Evolutionary conservation across 495 filamentous ascomycete genomes (phyloP), one percentile per base, ranked within the genome.

Genomic region (Beverwykella pulmonaria): DNA sequence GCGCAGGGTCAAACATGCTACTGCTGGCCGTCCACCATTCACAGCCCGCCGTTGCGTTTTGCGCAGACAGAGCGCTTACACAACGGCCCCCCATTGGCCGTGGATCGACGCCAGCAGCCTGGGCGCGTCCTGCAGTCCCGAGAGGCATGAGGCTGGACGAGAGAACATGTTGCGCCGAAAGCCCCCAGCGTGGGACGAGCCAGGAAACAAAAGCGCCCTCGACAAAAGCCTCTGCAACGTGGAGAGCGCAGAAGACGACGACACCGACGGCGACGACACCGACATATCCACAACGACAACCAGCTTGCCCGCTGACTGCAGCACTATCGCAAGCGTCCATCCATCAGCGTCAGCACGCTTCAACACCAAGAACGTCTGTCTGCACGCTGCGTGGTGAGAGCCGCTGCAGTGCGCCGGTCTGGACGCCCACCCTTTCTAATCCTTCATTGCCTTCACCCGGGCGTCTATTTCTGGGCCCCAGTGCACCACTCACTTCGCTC

Each of bases 401-500:
- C 52, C 26, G 52, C 52, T 30, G 26, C 17, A 32, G 6, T 6
- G 23, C 52, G 19, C 46, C 27, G 65, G 65, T 52, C 63, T 63
- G 60, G 68, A 71, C 63, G 68, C 68, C 32, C 52, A 46, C 32
- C 22, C 41, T 59, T 63, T 62, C 63, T 58, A 66, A 70, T 70
- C 63, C 52, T 68, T 63, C 63, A 68, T 63, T 68, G 65, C 59
- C 41, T 68, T 71, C 62, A 44, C 58, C 73, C 73, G 70, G 75
- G 75, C 75, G 75, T 71, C 72, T 77, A 77, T 77, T 77, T 70
- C 65, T 63, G 71, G 68, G 68, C 65, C 41, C 39, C 39, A n/a
- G 8, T 44, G 17, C 39, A 49, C 57, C 58, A 57, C 32, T 22
- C 29, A 58, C 57, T 57, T 47, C 53, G 47, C n/a, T 47, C 41